Evolutionary conservation across 768 basidiomycete genomes (phyloP).

Genomic region (Leccinellum albellum): DNA sequence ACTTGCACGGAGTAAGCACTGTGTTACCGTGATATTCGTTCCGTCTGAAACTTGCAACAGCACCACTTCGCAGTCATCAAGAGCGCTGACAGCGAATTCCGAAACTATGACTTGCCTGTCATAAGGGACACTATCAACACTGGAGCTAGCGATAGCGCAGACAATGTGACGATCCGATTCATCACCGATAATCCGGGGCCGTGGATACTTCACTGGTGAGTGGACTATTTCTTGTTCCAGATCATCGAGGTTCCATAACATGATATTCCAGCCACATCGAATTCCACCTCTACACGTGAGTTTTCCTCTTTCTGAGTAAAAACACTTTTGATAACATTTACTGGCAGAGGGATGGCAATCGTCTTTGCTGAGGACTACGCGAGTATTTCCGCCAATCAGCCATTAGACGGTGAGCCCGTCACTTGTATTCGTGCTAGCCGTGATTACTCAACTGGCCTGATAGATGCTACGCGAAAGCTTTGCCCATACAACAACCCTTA

Average conservation of each 20-base stretch:
- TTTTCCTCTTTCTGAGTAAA: no score
- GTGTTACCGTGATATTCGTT: neutral
- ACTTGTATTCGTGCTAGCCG: neutral
- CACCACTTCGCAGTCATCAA: constrained; percentile 41
- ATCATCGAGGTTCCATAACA: neutral
- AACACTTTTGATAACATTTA: neutral
- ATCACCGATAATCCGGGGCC: constrained; percentile 66
- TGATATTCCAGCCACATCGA: constrained; percentile 33
- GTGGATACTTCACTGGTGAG: constrained; percentile 45
- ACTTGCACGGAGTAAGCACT: constrained; percentile 19
- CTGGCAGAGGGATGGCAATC: constrained; percentile 11
- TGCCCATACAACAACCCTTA: constrained; percentile 9
- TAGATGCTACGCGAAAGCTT: constrained; percentile 7
- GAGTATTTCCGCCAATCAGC: neutral
- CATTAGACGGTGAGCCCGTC: neutral
- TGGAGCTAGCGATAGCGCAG: constrained; percentile 33
- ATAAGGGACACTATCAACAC: constrained; percentile 48
- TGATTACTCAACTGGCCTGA: neutral
- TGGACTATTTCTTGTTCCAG: neutral
- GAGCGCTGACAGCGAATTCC: constrained; percentile 34
- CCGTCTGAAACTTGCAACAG: constrained; percentile 17
- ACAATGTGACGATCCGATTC: constrained; percentile 51
- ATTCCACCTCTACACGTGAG: constrained; percentile 30
- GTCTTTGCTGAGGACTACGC: constrained; percentile 12
- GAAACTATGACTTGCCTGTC: constrained; percentile 48